These are phyloP conservation scores for Botrytis cinerea DNA, from an alignment of 2,329 filamentous ascomycete genomes.

Conservation along the genomic window DNA sequence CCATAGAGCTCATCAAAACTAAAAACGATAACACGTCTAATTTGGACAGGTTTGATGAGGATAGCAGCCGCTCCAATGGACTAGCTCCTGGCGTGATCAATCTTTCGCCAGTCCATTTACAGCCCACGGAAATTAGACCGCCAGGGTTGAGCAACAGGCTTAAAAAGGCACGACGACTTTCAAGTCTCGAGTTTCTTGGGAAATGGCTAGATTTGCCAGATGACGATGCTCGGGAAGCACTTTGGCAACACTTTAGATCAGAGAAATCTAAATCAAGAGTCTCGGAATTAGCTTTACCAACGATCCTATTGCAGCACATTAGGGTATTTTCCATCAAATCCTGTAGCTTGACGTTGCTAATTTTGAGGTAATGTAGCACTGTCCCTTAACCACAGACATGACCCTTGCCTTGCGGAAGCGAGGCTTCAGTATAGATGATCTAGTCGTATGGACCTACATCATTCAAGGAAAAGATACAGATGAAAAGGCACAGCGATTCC, in stretches of 20 bases:
- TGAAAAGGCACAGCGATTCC: constrained; percentile 34
- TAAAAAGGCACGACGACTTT: constrained; percentile 10
- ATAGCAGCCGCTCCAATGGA: not conserved
- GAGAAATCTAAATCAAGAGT: not conserved
- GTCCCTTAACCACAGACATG: not conserved
- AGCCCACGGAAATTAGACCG: not conserved
- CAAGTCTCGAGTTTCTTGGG: constrained; percentile 22
- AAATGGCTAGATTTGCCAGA: constrained; percentile 30
- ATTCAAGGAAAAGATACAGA: constrained; percentile 31
- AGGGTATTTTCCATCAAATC: constrained; percentile 9
- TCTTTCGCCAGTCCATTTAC: not conserved
- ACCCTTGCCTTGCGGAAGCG: constrained; percentile 13
- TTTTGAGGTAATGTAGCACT: constrained; percentile 6
- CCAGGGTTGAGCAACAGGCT: not conserved
- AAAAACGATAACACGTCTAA: not conserved
- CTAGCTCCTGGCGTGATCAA: not conserved
- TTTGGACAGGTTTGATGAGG: not conserved
- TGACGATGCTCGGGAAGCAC: constrained; percentile 12
- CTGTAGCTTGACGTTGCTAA: not conserved
- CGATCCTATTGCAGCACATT: constrained; percentile 29
- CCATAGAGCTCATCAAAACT: not conserved
- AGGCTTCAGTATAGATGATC: constrained; percentile 32
- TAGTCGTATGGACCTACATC: constrained; percentile 39
- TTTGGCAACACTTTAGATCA: constrained; percentile 25
- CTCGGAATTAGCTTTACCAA: constrained; percentile 24